Base-by-base conservation (phyloP, 805 yeast species). In the Wickerhamomyces queroliae region DNA sequence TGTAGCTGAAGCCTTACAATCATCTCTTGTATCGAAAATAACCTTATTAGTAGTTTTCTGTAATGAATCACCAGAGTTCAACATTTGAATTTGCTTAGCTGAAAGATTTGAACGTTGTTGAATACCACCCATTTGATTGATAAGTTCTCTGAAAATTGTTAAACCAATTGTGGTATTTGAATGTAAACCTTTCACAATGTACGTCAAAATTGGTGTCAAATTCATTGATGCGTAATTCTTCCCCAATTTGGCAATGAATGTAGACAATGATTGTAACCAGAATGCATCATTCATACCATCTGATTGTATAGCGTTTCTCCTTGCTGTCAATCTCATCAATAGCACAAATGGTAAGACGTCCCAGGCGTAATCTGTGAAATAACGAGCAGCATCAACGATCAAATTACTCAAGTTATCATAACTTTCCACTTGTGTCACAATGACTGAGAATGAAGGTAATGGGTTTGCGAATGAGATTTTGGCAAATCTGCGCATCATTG, bases 251-350 rank as follows among this genome's bases (percentile, higher is more conserved):
- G 95, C 95, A 38, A 86, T 76, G 54, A 91, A 90, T 1, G 78
- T 66, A 0, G 95, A 74, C 24, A 91, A 66, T 18, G 95, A 83
- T 50, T 83, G 93, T 25, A 89, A 71, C 98, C 98, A 91, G 49
- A 75, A 80, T 20, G 83, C 68, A 41, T 85, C 90, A 49, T 79
- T 78, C 40, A 91, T 63, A 8, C 97, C 97, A 61, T 89, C 90
- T 2, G 60, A 67, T 58, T 87, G 95, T 24, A 80, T 65, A 18
- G 80, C 71, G 1, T 74, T 61, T 58, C 95, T 69, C n/a, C 80
- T 82, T 0, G 78, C 59, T 1, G 90, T 77, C 18, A 91, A 66
- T 47, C 93, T 75, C 53, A 77, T 72, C 52, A 90, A 64, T 4
- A 90, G 61, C 1, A 83, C 88, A 51, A 77, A 79, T 5, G 90